Percentiles rank a stretch among this genome's conserved stretches.
phyloP scores from a whole-genome alignment of 495 filamentous ascomycete genomes.

The Acidomyces sp. region DNA sequence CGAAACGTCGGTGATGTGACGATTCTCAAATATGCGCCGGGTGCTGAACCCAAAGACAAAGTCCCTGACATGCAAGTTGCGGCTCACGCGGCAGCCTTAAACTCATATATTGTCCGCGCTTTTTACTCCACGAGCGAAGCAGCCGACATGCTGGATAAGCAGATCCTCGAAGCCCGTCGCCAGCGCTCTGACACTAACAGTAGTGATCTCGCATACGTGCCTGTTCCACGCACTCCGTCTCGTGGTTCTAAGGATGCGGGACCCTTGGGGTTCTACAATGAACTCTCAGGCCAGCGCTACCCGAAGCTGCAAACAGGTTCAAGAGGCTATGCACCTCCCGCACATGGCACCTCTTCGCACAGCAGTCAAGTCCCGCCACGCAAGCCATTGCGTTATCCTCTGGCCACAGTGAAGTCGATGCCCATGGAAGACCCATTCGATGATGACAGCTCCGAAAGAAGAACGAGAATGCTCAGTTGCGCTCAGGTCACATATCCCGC shows the following conservation, averaged over 20 bases:
- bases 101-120: neutral
- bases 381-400: constrained; percentile 6
- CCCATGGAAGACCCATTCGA: too few relatives aligned
- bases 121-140: neutral
- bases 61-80: constrained; percentile 6
- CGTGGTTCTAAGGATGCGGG: constrained; percentile 13
- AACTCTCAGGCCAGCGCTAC: constrained; percentile 12
- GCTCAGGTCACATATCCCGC: constrained; percentile 2
- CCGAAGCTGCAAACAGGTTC: constrained; percentile 1
- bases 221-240: constrained; percentile 4
- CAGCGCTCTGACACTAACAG: constrained; percentile 3
- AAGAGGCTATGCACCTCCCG: neutral
- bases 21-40: too few relatives aligned
- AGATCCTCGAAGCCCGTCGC: neutral
- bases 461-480: too few relatives aligned
- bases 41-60: too few relatives aligned
- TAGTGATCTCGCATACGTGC: constrained; percentile 12
- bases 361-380: constrained; percentile 1
- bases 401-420: neutral
- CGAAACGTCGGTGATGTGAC: neutral
- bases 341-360: constrained; percentile 3
- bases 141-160: neutral
- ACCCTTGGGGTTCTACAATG: constrained; percentile 17
- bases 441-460: too few relatives aligned
- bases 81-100: neutral